Evolutionary conservation across 805 yeast species (phyloP), one percentile per base, ranked within the genome.

Genomic region (Candida maltosa): DNA sequence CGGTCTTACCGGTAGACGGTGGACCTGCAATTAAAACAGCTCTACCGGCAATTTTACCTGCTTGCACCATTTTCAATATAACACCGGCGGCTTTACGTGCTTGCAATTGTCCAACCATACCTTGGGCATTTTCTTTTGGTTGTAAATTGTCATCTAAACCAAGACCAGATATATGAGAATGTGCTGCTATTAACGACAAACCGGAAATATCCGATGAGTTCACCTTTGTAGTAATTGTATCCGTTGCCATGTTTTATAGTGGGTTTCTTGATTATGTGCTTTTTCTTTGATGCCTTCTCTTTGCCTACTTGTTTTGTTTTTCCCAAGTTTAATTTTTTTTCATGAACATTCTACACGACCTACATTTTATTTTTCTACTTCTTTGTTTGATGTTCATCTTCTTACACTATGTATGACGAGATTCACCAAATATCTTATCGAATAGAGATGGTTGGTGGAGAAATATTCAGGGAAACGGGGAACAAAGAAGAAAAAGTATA

Each of bases 1-100:
- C 99, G 3, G 99, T 93, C 61, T 93, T 93, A 62, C 99, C 99
- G 0, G 98, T 93, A 10, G 96, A 87, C 19, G 98, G 98, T 8
- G 97, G 97, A 26, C 99, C 99, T 0, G 98, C 97, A 41, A 93
- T 73, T 44, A 93, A 65, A 15, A 89, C 93, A 1, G 97, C 97
- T 47, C 97, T 78, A 18, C 99, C 99, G 16, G 97, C 96, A 62
- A 93, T 91, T 46, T 86, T 80, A 34, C 96, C 96, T 22, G 85
- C 88, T 56, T 87, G 88, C 41, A 93, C 87, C 87, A 93, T 83
- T 65, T 86, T 89, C 48, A 91, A 75, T 35, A 93, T 82, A 27
- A 93, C 82, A 39, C 96, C 99, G 14, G 96, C 96, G 4, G 99
- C 97, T 55, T 80, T 82, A 62, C 99, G 79, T 3, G 98, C 98